Evolutionary conservation across 2,329 filamentous ascomycete species (phyloP).

Genomic region (Colletotrichum magnum): DNA sequence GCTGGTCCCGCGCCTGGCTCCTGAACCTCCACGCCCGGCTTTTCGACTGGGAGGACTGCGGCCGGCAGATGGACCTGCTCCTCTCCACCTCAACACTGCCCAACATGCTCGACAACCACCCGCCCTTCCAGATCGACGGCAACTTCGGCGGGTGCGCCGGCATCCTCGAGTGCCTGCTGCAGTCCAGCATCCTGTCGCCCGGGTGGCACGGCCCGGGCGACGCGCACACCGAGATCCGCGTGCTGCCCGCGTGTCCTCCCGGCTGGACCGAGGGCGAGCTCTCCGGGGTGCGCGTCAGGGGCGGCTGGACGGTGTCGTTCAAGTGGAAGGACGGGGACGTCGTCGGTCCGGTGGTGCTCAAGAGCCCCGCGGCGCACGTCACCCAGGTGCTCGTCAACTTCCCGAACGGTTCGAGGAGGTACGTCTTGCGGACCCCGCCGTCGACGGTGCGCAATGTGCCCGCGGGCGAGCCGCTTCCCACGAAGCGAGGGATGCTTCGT

Average conservation of each 20-base stretch:
- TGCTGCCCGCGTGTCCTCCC: slow-evolving; percentile 29
- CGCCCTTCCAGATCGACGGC: slow-evolving; percentile 64
- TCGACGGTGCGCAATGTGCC: too few relatives aligned
- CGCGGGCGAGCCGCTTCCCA: too few relatives aligned
- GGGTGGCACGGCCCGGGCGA: not conserved
- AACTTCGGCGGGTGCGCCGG: slow-evolving; percentile 63
- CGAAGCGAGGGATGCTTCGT: too few relatives aligned
- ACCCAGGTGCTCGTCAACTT: slow-evolving; percentile 23
- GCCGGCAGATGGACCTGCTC: slow-evolving; percentile 35
- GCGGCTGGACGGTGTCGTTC: slow-evolving; percentile 33
- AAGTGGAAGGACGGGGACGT: slow-evolving; percentile 25
- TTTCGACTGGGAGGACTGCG: slow-evolving; percentile 49
- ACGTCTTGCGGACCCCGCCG: too few relatives aligned
- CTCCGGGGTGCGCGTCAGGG: slow-evolving; percentile 16
- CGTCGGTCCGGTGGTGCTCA: slow-evolving; percentile 14
- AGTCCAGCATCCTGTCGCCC: slow-evolving; percentile 12
- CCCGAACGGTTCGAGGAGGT: not conserved
- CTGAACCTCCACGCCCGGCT: slow-evolving; percentile 62
- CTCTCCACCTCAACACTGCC: slow-evolving; percentile 34
- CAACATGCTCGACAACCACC: slow-evolving; percentile 45
- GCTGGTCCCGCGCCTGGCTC: slow-evolving; percentile 64
- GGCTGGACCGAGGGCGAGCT: slow-evolving; percentile 27
- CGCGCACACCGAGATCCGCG: slow-evolving; percentile 16
- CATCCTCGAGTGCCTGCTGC: slow-evolving; percentile 45
- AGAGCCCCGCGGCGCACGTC: not conserved